Evolutionary conservation across 1,284 basidiomycete genomes (phyloP).

Genomic region (Marasmius fiardii): DNA sequence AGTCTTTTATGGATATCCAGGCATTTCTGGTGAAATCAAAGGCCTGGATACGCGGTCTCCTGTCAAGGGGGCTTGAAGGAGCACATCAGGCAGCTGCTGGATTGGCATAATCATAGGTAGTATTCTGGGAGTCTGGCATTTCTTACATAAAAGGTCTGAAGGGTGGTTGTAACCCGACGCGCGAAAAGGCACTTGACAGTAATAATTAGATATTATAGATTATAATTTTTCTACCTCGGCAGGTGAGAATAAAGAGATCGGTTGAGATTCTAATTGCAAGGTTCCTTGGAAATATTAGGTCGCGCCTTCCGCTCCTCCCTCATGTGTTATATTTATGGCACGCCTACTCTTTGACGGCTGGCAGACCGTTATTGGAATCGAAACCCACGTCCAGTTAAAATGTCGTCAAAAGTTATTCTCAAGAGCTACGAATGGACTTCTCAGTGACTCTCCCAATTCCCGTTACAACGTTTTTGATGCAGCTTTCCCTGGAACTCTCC

Average conservation of each 20-base stretch:
- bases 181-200: too few species aligned
- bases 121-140: too few species aligned
- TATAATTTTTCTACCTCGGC: too few species aligned
- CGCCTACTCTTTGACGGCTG: conserved; percentile 44
- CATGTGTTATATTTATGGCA: conserved; percentile 17
- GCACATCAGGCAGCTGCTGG: conserved; percentile 71
- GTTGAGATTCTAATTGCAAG: too few species aligned
- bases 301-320: too few species aligned
- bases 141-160: too few species aligned
- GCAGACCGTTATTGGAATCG: conserved; percentile 90
- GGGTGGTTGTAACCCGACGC: too few species aligned
- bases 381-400: conserved; percentile 94
- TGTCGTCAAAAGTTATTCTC: conserved; percentile 91
- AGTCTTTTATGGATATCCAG: conserved; percentile 65
- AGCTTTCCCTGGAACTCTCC: conserved; percentile 90
- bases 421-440: conserved; percentile 39
- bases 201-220: too few species aligned
- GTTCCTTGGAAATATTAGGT: too few species aligned
- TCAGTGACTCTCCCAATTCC: conserved; percentile 56
- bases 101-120: background rate
- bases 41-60: conserved; percentile 68
- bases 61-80: conserved; percentile 53
- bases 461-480: conserved; percentile 86
- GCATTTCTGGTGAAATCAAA: conserved; percentile 56
- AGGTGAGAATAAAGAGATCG: too few species aligned